Evolutionary conservation across 148 eudicot genomes (phyloP), one percentile per base, ranked within the genome.

Genomic region (Drosera capensis): DNA sequence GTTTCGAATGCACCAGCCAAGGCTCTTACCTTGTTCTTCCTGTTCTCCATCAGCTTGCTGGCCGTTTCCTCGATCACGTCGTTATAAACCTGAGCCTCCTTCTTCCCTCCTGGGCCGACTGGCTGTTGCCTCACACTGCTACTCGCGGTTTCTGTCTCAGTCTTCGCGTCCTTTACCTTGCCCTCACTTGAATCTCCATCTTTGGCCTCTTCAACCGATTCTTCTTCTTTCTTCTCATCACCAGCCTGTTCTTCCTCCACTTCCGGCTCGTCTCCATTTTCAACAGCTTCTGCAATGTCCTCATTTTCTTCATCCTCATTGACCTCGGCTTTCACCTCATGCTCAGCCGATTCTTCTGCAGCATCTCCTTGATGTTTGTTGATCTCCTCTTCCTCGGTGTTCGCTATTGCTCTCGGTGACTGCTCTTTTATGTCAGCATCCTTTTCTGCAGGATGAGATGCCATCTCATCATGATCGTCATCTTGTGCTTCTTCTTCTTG

Each of bases 1-100:
- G 81, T 71, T 55, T 81, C 85, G 46, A 81, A 81, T 0, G 92
- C 92, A 3, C 92, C 92, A 16, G 82, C 92, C 29, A 81, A 52
- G 20, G 92, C 92, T 61, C 56, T 58, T 43, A 81, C 92, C 42
- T 66, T 81, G 63, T 74, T 81, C 53, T 55, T 77, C 65, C 54
- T 70, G 6, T 70, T 58, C 28, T 69, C 73, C 55, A 67, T 73
- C 5, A 81, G 73, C 67, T 68, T 73, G 24, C 37, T 60, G 14
- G 84, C 72, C 5, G 84, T 74, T 56, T 71, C 66, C 64, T 77
- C 92, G 7, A 81, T 81, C 47, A 77, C 71, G 49, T 66, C 67
- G 39, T 81, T 81, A 8, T 73, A 81, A 25, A 50, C 74, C 20
- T 67, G 58, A 23, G 53, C 55, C 12, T 70, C 79, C 51, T 65